phyloP scores from a whole-genome alignment of 352 stramenopile species.

The Pythium biforme region DNA sequence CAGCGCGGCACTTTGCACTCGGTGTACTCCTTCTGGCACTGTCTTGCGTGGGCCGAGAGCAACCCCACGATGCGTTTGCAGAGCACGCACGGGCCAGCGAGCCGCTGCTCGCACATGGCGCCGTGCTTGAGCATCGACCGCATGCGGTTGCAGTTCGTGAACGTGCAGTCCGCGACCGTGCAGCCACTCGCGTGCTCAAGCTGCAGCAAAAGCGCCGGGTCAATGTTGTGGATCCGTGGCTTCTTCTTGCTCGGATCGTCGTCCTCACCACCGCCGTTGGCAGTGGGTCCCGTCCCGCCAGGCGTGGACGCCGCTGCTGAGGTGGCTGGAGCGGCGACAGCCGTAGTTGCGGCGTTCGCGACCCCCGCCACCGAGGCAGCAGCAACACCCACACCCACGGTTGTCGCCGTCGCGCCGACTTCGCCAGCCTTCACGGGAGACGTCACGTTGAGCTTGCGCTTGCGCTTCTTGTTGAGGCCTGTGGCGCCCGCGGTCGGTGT shows the following conservation, averaged over 20 bases:
- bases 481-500: conserved; percentile 17
- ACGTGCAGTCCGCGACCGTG: conserved; percentile 63
- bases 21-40: conserved; percentile 77
- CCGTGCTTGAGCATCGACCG: conserved; percentile 89
- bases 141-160: conserved; percentile 87
- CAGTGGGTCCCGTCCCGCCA: neutral
- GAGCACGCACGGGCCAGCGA: conserved; percentile 74
- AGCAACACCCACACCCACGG: neutral
- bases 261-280: conserved; percentile 12
- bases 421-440: conserved; percentile 29
- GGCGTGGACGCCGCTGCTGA: conserved; percentile 4
- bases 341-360: neutral
- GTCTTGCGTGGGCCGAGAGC: conserved; percentile 75
- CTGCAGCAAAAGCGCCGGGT: conserved; percentile 83
- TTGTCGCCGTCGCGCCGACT: neutral
- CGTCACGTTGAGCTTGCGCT: conserved; percentile 62
- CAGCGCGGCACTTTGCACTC: conserved; percentile 84
- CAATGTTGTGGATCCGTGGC: conserved; percentile 85
- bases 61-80: conserved; percentile 87
- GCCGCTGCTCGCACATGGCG: conserved; percentile 79
- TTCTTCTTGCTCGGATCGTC: conserved; percentile 92
- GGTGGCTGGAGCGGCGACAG: neutral
- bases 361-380: neutral
- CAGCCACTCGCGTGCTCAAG: conserved; percentile 83
- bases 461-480: conserved; percentile 41